Conservation (phyloP, 495 filamentous ascomycete species). For the Pyronema domesticum region DNA sequence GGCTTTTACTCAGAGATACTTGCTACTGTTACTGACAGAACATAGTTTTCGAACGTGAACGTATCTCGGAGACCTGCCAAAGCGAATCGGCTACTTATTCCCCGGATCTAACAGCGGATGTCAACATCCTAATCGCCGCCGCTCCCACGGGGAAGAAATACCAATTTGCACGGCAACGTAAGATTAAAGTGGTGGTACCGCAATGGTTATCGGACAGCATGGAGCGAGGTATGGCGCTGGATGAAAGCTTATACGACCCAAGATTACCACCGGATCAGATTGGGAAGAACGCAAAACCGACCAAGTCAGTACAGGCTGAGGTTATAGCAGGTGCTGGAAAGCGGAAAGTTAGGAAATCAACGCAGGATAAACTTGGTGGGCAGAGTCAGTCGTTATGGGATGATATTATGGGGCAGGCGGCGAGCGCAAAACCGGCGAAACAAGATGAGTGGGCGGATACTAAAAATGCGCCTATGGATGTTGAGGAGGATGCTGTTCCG, state of each 20-base stretch:
- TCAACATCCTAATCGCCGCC: constrained; percentile 73
- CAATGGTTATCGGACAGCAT: constrained; percentile 80
- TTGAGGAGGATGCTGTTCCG: constrained; percentile 7
- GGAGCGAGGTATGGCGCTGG: constrained; percentile 80
- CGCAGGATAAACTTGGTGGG: constrained; percentile 57
- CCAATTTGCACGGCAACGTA: constrained; percentile 62
- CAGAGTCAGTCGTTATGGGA: constrained; percentile 76
- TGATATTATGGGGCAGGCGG: constrained; percentile 50
- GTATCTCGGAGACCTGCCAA: constrained; percentile 45
- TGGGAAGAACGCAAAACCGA: constrained; percentile 61
- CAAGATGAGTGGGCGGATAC: constrained; percentile 25
- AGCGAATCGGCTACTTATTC: constrained; percentile 63
- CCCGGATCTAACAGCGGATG: constrained; percentile 65
- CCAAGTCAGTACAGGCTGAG: constrained; percentile 28
- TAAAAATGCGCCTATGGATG: not conserved
- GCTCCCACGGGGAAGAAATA: constrained; percentile 74
- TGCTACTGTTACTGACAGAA: constrained; percentile 8
- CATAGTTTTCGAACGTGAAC: constrained; percentile 45
- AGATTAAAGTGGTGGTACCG: constrained; percentile 52
- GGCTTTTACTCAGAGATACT: constrained; percentile 23
- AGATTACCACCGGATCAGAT: constrained; percentile 46
- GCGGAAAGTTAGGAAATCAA: constrained; percentile 60
- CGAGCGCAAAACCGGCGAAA: constrained; percentile 25
- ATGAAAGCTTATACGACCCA: constrained; percentile 69
- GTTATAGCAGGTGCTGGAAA: constrained; percentile 26